Conservation (phyloP, 2,329 filamentous ascomycete species). For the Aureobasidium zeae region DNA sequence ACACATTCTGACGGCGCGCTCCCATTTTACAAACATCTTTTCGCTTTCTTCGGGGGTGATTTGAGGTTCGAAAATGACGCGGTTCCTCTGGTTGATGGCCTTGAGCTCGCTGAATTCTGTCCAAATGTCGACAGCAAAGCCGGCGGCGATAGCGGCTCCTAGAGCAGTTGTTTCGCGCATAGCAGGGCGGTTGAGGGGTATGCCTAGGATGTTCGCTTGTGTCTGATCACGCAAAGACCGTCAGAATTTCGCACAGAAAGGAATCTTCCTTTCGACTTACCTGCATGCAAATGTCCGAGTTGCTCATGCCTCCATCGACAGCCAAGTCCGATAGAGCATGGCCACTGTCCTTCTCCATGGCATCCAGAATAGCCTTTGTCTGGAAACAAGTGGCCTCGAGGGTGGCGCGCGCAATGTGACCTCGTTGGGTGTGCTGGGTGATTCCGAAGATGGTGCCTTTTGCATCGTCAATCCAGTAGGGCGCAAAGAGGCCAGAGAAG, state of each 20-base stretch:
- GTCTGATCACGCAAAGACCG: slow-evolving; percentile 35
- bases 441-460: slow-evolving; percentile 73
- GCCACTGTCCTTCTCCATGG: slow-evolving; percentile 76
- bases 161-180: slow-evolving; percentile 85
- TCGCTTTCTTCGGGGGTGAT: slow-evolving; percentile 19
- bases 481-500: slow-evolving; percentile 77
- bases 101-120: slow-evolving; percentile 61
- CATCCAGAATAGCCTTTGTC: slow-evolving; percentile 79
- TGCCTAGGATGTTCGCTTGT: slow-evolving; percentile 76
- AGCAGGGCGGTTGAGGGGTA: slow-evolving; percentile 67
- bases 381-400: slow-evolving; percentile 84
- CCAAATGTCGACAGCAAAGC: slow-evolving; percentile 70
- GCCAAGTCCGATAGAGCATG: slow-evolving; percentile 63
- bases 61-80: slow-evolving; percentile 21
- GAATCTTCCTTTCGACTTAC: slow-evolving; percentile 28
- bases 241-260: not conserved
- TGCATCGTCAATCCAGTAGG: slow-evolving; percentile 85
- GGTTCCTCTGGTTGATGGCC: slow-evolving; percentile 22
- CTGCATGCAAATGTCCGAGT: slow-evolving; percentile 79
- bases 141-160: slow-evolving; percentile 75
- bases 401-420: slow-evolving; percentile 76
- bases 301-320: slow-evolving; percentile 80
- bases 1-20: slow-evolving; percentile 23
- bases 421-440: slow-evolving; percentile 70
- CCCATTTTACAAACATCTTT: slow-evolving; percentile 24